Evolutionary conservation across 495 filamentous ascomycete genomes (phyloP).

Genomic region (Penicillium angulare): DNA sequence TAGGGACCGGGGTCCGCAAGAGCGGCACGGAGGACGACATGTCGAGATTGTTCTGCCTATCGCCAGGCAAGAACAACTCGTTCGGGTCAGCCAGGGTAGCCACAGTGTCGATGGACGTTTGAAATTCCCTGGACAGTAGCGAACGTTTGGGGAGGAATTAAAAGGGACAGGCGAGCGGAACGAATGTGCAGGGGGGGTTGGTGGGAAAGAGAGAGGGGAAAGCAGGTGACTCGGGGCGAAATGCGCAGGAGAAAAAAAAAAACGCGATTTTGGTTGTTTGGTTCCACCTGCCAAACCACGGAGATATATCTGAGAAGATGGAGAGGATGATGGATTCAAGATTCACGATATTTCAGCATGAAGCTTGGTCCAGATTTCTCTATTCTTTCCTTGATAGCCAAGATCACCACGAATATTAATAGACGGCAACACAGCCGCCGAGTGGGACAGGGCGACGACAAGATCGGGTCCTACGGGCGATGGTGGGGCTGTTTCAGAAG

Average conservation of each 20-base stretch:
- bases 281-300: conserved; percentile 1
- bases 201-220: conserved; percentile 4
- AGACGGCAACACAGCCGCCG: conserved; percentile 27
- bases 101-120: conserved; percentile 33
- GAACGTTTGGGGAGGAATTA: conserved; percentile 3
- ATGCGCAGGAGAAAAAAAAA: neutral
- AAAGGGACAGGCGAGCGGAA: neutral
- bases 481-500: conserved; percentile 35
- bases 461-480: conserved; percentile 21
- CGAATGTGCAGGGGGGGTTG: neutral
- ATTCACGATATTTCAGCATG: neutral
- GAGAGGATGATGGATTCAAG: neutral
- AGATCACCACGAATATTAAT: conserved; percentile 25
- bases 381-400: neutral
- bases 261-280: too few species aligned
- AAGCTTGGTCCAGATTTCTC: too few species aligned
- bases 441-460: conserved; percentile 15
- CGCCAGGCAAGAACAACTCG: conserved; percentile 49
- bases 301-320: neutral
- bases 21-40: conserved; percentile 86
- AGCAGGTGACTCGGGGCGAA: conserved; percentile 27
- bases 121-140: conserved; percentile 3
- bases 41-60: conserved; percentile 52
- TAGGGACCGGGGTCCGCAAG: conserved; percentile 79
- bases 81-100: conserved; percentile 46